Conservation (phyloP, 441 rosid genomes). For the Codiaeum variegatum region DNA sequence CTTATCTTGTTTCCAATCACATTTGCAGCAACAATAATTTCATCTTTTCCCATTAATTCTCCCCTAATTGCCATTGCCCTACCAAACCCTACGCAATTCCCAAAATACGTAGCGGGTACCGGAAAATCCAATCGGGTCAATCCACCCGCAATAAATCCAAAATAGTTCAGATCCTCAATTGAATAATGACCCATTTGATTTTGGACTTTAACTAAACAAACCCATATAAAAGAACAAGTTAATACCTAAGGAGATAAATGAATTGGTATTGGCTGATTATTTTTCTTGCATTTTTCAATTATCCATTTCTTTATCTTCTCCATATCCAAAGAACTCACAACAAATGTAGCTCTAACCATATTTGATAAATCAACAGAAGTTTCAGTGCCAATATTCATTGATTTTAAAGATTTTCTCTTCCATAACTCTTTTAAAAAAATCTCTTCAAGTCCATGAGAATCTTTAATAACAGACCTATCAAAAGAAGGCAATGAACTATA, state of each 20-base stretch:
- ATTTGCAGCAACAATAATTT: slow-evolving; percentile 34
- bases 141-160: slow-evolving; percentile 35
- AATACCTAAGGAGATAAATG: slow-evolving; percentile 34
- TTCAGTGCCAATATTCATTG: not conserved
- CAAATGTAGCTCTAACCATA: slow-evolving; percentile 34
- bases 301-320: slow-evolving; percentile 26
- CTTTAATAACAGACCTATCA: slow-evolving; percentile 28
- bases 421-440: slow-evolving; percentile 27
- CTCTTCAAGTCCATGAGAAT: slow-evolving; percentile 20
- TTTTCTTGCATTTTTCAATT: slow-evolving; percentile 5
- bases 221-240: slow-evolving; percentile 32
- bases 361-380: not conserved
- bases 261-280: slow-evolving; percentile 11
- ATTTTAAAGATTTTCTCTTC: slow-evolving; percentile 7
- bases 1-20: slow-evolving; percentile 29
- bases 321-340: slow-evolving; percentile 22
- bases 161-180: slow-evolving; percentile 11
- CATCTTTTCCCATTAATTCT: slow-evolving; percentile 29
- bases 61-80: not conserved
- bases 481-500: slow-evolving; percentile 1
- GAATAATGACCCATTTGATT: not conserved
- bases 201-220: slow-evolving; percentile 28
- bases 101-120: slow-evolving; percentile 30
- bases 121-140: slow-evolving; percentile 25
- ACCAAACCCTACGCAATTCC: slow-evolving; percentile 39